Percentiles rank a stretch among this genome's conserved stretches.
Conservation (phyloP, 164 flowering plant species). For the Chimonanthus salicifolius region DNA sequence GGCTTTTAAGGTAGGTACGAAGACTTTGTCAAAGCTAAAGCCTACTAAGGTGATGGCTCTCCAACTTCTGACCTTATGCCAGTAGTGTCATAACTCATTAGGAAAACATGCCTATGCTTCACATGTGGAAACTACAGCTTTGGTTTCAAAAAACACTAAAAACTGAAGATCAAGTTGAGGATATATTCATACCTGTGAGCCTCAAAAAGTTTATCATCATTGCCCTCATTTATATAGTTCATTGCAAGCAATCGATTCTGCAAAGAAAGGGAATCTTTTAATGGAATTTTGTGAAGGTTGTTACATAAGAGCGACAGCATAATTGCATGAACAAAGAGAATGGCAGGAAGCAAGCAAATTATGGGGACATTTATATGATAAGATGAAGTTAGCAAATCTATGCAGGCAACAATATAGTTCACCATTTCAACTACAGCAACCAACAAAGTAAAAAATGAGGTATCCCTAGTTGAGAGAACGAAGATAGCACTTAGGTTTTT, state of each 20-base stretch:
- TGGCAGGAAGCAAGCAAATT: neutral
- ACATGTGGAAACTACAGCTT: neutral
- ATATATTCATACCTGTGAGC: slow-evolving; percentile 75
- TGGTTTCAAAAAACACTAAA: neutral
- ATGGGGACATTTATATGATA: too few species aligned
- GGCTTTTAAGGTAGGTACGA: neutral
- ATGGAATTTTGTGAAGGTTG: neutral
- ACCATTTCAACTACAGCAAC: too few species aligned
- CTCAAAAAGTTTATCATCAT: slow-evolving; percentile 87
- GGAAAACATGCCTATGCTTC: neutral
- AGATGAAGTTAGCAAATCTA: too few species aligned
- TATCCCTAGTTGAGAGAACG: too few species aligned
- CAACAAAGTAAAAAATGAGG: too few species aligned
- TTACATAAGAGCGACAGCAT: neutral
- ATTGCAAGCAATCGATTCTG: slow-evolving; percentile 99
- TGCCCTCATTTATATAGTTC: slow-evolving; percentile 93
- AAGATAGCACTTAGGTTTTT: too few species aligned
- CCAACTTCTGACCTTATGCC: neutral
- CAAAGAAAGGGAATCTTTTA: slow-evolving; percentile 9
- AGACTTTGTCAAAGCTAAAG: neutral
- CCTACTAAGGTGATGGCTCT: neutral
- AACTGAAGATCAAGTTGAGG: neutral
- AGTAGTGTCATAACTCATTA: neutral
- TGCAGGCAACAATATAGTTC: too few species aligned
- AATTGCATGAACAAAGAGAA: neutral